phyloP scores from a whole-genome alignment of 192 early-diverging fungal species.

The Podila clonocystis region DNA sequence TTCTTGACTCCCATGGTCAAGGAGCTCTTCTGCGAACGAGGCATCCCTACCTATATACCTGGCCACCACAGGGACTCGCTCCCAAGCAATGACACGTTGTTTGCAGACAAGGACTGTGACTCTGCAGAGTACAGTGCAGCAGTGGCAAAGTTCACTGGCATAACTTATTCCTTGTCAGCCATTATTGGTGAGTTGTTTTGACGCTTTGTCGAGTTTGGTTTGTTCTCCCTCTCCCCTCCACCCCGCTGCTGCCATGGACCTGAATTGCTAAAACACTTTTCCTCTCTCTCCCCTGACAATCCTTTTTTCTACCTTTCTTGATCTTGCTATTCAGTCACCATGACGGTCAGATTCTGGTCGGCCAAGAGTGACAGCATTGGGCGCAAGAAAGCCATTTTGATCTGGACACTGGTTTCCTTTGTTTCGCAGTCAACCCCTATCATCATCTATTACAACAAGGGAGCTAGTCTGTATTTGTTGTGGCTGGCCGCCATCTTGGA shows the following conservation, averaged over 20 bases:
- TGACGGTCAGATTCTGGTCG: conserved; percentile 39
- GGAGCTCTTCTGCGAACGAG: conserved; percentile 36
- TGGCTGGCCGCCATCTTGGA: conserved; percentile 25
- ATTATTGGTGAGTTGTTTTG: conserved; percentile 7
- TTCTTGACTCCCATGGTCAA: conserved; percentile 16
- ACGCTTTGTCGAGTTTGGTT: not conserved
- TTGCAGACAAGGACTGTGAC: conserved; percentile 1
- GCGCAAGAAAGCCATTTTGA: conserved; percentile 10
- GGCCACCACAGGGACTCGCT: conserved; percentile 7
- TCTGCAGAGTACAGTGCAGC: conserved; percentile 45
- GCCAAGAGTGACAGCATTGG: conserved; percentile 27
- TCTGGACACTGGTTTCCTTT: conserved; percentile 17
- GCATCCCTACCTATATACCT: conserved; percentile 20
- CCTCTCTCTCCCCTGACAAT: not conserved
- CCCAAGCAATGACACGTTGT: not conserved
- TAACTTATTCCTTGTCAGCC: conserved; percentile 4
- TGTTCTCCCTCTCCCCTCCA: no score
- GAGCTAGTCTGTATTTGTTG: conserved; percentile 17
- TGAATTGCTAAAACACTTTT: not conserved
- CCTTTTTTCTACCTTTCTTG: not conserved
- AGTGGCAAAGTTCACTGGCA: conserved; percentile 34
- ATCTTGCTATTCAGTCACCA: not conserved
- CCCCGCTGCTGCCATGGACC: not conserved
- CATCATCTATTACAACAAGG: conserved; percentile 25
- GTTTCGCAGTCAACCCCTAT: conserved; percentile 4